Percentiles rank a stretch among this genome's conserved stretches.
These are phyloP conservation scores for Globisporangium canariense DNA, from an alignment of 352 stramenopile species.

Conservation along the genomic window DNA sequence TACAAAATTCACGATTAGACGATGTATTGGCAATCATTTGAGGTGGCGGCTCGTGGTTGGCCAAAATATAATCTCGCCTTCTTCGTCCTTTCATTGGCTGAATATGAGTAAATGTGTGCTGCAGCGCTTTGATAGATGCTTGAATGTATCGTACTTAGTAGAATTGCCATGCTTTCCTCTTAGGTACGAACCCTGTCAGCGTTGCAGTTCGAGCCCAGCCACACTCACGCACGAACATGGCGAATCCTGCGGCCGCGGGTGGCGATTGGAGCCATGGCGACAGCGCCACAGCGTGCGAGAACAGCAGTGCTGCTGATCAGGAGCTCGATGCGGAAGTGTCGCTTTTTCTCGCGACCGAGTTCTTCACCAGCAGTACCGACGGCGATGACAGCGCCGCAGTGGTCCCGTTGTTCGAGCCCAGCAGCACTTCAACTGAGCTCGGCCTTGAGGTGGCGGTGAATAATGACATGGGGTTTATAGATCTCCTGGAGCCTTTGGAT, in stretches of 20 bases:
- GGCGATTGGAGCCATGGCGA: neutral
- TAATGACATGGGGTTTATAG: neutral
- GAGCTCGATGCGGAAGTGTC: neutral
- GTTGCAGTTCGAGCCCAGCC: neutral
- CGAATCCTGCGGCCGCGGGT: neutral
- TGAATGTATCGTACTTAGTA: no score
- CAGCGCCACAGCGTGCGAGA: no score
- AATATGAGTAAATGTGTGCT: neutral
- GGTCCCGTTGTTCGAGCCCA: neutral
- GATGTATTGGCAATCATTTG: neutral
- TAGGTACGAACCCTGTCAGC: no score
- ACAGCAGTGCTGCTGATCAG: neutral
- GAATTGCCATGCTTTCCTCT: no score
- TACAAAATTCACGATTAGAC: neutral
- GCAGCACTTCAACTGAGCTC: no score
- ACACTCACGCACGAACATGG: neutral
- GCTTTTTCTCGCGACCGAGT: neutral
- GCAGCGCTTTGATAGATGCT: neutral
- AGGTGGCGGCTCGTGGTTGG: neutral
- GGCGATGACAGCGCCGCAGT: neutral
- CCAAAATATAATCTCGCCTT: neutral
- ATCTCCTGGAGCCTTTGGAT: no score
- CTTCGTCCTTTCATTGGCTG: neutral
- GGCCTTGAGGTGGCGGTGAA: no score
- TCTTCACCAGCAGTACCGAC: neutral